These are phyloP conservation scores for Pharnaceum exiguum DNA, from an alignment of 148 eudicot genomes.

Conservation along the genomic window DNA sequence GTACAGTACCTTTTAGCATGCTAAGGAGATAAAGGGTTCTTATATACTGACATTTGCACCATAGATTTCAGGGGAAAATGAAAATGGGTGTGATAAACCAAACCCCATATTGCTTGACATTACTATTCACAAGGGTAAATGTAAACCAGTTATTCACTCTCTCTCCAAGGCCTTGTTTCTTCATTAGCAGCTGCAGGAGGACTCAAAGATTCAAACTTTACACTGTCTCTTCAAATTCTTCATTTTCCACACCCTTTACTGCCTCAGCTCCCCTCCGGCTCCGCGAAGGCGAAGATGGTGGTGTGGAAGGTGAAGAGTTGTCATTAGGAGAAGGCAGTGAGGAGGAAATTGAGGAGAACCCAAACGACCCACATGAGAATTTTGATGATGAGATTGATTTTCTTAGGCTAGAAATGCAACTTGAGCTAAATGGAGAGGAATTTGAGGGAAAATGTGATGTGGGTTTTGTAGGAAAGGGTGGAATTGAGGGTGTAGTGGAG, in stretches of 20 bases:
- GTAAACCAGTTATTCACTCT: neutral
- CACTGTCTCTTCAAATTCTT: constrained; percentile 18
- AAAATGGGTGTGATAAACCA: constrained; percentile 15
- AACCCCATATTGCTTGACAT: neutral
- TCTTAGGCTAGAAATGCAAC: constrained; percentile 11
- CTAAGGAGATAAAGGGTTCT: no score
- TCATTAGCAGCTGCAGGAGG: constrained; percentile 4
- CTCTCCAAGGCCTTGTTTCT: constrained; percentile 2
- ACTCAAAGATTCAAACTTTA: constrained; percentile 21
- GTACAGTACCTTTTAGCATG: neutral
- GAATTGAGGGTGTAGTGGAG: constrained; percentile 36
- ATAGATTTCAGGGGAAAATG: constrained; percentile 3
- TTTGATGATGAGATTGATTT: constrained; percentile 30
- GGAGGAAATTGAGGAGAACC: constrained; percentile 19
- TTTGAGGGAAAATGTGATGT: constrained; percentile 5
- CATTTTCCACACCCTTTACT: constrained; percentile 17
- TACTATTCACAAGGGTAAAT: neutral
- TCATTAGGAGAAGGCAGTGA: constrained; percentile 14
- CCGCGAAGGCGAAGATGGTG: constrained; percentile 39
- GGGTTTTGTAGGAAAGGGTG: constrained; percentile 11
- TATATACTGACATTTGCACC: no score
- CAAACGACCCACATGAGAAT: constrained; percentile 63
- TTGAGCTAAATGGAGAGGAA: constrained; percentile 11
- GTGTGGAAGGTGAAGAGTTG: constrained; percentile 18
- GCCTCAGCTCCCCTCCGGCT: constrained; percentile 58